Conservation (phyloP, 768 basidiomycete species). For the Hericium coralloides region DNA sequence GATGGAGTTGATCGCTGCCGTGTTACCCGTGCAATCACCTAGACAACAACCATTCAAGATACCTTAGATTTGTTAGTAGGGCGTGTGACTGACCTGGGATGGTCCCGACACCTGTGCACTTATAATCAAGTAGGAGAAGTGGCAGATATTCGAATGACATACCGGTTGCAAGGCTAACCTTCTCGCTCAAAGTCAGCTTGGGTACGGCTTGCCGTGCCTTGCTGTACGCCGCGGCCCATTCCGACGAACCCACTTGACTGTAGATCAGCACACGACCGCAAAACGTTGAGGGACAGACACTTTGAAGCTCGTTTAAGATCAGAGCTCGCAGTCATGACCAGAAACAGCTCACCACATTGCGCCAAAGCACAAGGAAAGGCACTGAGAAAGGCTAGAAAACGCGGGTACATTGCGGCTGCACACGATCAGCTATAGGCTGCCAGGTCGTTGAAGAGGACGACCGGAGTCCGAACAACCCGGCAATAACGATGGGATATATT, state of each 20-base stretch:
- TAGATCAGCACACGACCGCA: neutral
- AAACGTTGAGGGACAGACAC: too few relatives aligned
- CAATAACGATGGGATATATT: too few relatives aligned
- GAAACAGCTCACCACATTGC: too few relatives aligned
- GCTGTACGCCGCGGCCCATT: conserved; percentile 44
- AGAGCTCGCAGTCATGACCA: too few relatives aligned
- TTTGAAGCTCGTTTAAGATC: too few relatives aligned
- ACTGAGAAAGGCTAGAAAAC: too few relatives aligned
- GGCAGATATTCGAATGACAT: neutral
- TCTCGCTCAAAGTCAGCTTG: conserved; percentile 15
- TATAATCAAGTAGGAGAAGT: neutral
- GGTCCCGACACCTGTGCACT: neutral
- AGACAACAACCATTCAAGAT: neutral
- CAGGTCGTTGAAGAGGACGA: too few relatives aligned
- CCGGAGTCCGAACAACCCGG: too few relatives aligned
- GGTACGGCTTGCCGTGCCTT: conserved; percentile 18
- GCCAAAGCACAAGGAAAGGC: too few relatives aligned
- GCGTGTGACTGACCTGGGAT: neutral
- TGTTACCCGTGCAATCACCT: conserved; percentile 17
- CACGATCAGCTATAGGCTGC: too few relatives aligned
- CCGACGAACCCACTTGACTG: conserved; percentile 24
- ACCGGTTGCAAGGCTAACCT: conserved; percentile 19
- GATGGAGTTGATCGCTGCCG: conserved; percentile 9
- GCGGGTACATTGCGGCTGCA: too few relatives aligned
- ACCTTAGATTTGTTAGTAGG: too few relatives aligned